These are phyloP conservation scores for Pichia pseudocactophila DNA, from an alignment of 805 yeast genomes.

Conservation along the genomic window DNA sequence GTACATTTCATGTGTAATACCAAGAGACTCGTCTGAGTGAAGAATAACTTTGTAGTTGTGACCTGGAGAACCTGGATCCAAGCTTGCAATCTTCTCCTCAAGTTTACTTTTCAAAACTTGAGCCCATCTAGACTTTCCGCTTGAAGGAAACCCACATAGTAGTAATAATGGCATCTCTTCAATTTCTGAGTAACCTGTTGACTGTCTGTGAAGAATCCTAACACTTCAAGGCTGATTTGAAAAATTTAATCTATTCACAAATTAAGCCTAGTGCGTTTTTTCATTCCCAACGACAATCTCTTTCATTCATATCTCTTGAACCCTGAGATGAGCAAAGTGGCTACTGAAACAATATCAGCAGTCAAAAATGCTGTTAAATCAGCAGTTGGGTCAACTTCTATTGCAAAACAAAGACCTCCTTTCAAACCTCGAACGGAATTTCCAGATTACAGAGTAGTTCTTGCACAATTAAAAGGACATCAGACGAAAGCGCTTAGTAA, in stretches of 20 bases:
- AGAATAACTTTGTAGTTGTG: constrained; percentile 51
- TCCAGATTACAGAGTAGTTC: constrained; percentile 60
- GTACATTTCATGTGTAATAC: constrained; percentile 61
- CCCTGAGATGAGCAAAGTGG: too few relatives aligned
- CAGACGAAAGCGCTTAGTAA: constrained; percentile 69
- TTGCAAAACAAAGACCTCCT: background rate
- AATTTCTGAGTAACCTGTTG: background rate
- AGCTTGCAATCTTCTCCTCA: constrained; percentile 34
- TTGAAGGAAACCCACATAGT: constrained; percentile 76
- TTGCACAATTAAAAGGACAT: constrained; percentile 85
- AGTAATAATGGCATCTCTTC: constrained; percentile 70
- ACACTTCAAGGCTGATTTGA: background rate
- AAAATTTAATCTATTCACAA: too few relatives aligned
- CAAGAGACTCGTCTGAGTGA: constrained; percentile 72
- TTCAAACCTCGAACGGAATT: constrained; percentile 67
- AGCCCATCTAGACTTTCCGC: constrained; percentile 79
- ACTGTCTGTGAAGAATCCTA: background rate
- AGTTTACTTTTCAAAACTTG: constrained; percentile 40
- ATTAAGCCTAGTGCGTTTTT: too few relatives aligned
- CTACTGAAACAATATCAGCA: too few relatives aligned
- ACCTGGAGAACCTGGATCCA: constrained; percentile 39
- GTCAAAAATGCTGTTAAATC: background rate
- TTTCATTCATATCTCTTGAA: too few relatives aligned
- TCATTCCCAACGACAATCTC: too few relatives aligned
- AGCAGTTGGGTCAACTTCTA: background rate